Conservation (phyloP, 768 basidiomycete genomes). For the Phylloporus arenicola region DNA sequence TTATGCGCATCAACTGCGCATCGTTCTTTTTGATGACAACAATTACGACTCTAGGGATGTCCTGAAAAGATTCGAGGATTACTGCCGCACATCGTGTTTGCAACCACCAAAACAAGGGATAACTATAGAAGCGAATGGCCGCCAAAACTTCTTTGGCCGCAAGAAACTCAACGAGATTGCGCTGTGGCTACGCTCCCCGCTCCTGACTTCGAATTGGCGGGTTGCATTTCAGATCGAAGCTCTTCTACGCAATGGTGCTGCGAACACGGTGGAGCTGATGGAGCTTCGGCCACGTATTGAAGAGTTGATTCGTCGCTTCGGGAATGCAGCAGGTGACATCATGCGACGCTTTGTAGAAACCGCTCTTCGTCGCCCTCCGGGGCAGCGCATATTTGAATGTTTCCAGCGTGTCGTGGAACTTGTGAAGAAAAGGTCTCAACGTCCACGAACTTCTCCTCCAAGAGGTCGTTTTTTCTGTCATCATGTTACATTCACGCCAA, state of each 20-base stretch:
- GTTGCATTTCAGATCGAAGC: constrained; percentile 77
- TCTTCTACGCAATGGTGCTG: constrained; percentile 54
- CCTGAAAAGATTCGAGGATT: constrained; percentile 44
- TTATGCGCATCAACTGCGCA: constrained; percentile 66
- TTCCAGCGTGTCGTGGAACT: constrained; percentile 32
- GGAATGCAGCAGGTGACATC: constrained; percentile 39
- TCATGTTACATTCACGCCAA: constrained; percentile 74
- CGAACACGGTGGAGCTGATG: constrained; percentile 56
- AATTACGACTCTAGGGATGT: constrained; percentile 32
- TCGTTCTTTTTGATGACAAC: constrained; percentile 49
- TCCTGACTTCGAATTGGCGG: constrained; percentile 41
- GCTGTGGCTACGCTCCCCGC: constrained; percentile 39
- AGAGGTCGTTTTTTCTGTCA: constrained; percentile 56
- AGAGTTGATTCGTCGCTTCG: constrained; percentile 32
- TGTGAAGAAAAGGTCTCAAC: constrained; percentile 19
- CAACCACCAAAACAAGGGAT: constrained; percentile 30
- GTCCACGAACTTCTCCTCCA: constrained; percentile 22
- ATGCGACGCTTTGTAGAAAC: constrained; percentile 51
- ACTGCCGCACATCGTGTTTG: constrained; percentile 50
- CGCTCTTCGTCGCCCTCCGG: constrained; percentile 42
- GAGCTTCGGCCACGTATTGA: constrained; percentile 42
- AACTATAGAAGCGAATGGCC: constrained; percentile 44
- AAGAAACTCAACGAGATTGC: constrained; percentile 44
- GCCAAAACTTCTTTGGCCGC: constrained; percentile 46
- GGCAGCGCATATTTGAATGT: constrained; percentile 40